Base-by-base conservation (phyloP, 208 protist species). In the Acanthamoeba divionensis region DNA sequence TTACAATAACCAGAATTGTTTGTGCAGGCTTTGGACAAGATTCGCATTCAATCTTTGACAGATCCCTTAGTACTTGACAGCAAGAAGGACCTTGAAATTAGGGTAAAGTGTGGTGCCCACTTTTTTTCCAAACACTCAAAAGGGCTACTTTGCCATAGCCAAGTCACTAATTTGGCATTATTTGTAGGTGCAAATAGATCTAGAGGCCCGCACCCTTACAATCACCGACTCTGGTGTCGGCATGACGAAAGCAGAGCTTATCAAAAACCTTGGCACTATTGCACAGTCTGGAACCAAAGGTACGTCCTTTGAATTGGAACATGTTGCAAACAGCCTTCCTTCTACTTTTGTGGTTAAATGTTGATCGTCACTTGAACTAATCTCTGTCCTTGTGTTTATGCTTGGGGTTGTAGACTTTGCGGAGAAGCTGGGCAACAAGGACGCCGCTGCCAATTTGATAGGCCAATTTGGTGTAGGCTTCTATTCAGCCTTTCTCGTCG, bases 391-490 rank as follows among this genome's bases (percentile, higher is more conserved):
- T 60, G 18, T 60, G 18, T 60, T n/a, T 60, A 15, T 52, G 21
- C 10, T 10, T 10, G 79, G n/a, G n/a, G n/a, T n/a, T n/a, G n/a
- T n/a, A 80, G 10, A 45, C 41, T 21, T 12, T 45, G 69, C 69
- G 12, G 21, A 57, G 9, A 12, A n/a, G 15, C 13, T 44, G 15
- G 10, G 33, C 69, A 21, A 57, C 52, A 26, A 73, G 44, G 62
- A 90, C n/a, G 92, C 90, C 50, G 97, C 98, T 92, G 94, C 95
- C 65, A 98, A 97, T 91, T 94, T 99, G 26, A 99, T 99, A 96
- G 99, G 99, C 54, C 99, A 99, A 97, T 99, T 99, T 92, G 99
- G 99, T 95, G 99, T 99, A 36, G 99, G 99, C 92, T 99, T 99
- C 94, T 99, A 99, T 96, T 99, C 99, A 29, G 97, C 98, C 21